A percentile compares a stretch with the other conserved stretches of the same genome.
These are phyloP conservation scores for Fusarium sp. DNA, from an alignment of 2,329 filamentous ascomycete species.

Conservation along the genomic window DNA sequence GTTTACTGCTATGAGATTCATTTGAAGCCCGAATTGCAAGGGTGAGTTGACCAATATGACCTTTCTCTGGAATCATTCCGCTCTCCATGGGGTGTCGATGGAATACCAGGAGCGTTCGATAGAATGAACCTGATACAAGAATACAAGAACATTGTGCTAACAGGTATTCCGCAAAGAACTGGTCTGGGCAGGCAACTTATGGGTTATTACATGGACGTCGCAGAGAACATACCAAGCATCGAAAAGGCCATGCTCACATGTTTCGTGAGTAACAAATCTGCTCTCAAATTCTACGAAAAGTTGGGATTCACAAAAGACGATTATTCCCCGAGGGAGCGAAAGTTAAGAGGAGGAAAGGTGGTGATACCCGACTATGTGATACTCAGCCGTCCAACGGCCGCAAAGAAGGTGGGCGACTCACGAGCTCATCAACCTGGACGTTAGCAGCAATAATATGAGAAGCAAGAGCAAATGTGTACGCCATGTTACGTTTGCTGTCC, in stretches of 20 bases:
- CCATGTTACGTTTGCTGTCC: background rate
- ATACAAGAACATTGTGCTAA: slow-evolving; percentile 20
- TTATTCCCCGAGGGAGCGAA: slow-evolving; percentile 65
- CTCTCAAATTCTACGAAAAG: slow-evolving; percentile 69
- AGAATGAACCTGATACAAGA: background rate
- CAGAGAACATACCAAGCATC: slow-evolving; percentile 64
- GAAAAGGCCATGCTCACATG: slow-evolving; percentile 80
- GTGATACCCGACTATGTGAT: slow-evolving; percentile 70
- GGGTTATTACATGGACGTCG: slow-evolving; percentile 64
- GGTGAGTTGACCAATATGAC: slow-evolving; percentile 54
- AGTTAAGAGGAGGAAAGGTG: slow-evolving; percentile 65
- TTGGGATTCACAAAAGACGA: slow-evolving; percentile 68
- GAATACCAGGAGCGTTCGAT: background rate
- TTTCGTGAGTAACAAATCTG: slow-evolving; percentile 70
- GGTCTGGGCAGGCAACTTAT: slow-evolving; percentile 74
- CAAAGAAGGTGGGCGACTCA: slow-evolving; percentile 14
- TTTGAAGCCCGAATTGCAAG: slow-evolving; percentile 65
- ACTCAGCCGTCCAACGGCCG: slow-evolving; percentile 61
- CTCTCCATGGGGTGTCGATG: slow-evolving; percentile 2
- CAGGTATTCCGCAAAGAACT: slow-evolving; percentile 55
- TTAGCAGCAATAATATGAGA: background rate
- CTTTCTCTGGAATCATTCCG: background rate
- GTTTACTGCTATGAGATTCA: slow-evolving; percentile 86
- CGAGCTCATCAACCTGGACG: slow-evolving; percentile 25
- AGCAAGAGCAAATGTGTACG: background rate